These are phyloP conservation scores for Yamadazyma dushanensis DNA, from an alignment of 1,139 yeast species.

Conservation along the genomic window DNA sequence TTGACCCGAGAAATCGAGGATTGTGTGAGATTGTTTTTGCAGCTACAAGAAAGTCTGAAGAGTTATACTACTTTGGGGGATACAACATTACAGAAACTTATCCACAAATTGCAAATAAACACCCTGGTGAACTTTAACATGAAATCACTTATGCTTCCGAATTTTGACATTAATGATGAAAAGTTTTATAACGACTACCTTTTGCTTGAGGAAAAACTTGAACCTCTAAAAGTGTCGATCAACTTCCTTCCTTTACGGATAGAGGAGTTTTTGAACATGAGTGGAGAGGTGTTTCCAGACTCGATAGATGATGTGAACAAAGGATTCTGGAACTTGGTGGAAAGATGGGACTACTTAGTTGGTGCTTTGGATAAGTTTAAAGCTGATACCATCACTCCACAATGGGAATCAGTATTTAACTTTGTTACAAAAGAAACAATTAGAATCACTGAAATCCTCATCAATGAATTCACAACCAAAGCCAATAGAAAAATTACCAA, in stretches of 20 bases:
- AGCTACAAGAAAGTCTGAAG: slow-evolving; percentile 41
- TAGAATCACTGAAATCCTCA: slow-evolving; percentile 24
- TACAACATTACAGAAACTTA: slow-evolving; percentile 33
- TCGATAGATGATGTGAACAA: slow-evolving; percentile 34
- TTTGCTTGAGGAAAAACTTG: slow-evolving; percentile 32
- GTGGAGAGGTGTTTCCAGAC: slow-evolving; percentile 26
- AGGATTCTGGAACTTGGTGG: slow-evolving; percentile 39
- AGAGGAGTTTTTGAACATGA: slow-evolving; percentile 39
- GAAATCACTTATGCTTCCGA: slow-evolving; percentile 29
- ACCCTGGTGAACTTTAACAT: slow-evolving; percentile 15
- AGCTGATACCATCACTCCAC: slow-evolving; percentile 47
- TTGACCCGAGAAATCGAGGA: slow-evolving; percentile 51
- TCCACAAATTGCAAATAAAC: slow-evolving; percentile 35
- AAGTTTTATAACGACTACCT: slow-evolving; percentile 29
- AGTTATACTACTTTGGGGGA: slow-evolving; percentile 31
- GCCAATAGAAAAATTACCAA: slow-evolving; percentile 14
- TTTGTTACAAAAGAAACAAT: slow-evolving; percentile 43
- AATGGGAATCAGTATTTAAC: slow-evolving; percentile 56
- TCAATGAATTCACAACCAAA: slow-evolving; percentile 24
- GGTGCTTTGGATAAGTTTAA: slow-evolving; percentile 36
- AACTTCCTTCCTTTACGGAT: slow-evolving; percentile 57
- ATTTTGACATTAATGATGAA: slow-evolving; percentile 32
- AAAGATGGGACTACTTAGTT: slow-evolving; percentile 41
- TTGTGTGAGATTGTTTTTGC: slow-evolving; percentile 41
- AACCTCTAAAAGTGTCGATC: slow-evolving; percentile 61